Base-by-base conservation (phyloP, 371 early-diverging fungal species). In the Apophysomyces elegans region DNA sequence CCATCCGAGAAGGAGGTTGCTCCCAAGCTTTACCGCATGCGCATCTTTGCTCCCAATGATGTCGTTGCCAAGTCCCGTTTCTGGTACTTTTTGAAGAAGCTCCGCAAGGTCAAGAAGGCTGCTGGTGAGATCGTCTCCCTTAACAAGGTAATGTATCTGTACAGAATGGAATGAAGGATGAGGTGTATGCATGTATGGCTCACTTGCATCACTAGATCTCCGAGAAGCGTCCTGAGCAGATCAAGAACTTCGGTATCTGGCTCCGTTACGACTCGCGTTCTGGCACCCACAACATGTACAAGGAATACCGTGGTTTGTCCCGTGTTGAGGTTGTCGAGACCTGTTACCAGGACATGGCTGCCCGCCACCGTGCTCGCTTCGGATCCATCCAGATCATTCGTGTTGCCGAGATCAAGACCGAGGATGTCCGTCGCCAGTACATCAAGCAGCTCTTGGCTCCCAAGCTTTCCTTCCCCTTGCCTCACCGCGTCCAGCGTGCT, bases 201-300 rank as follows among this genome's bases (percentile, higher is more conserved):
- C 36, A 18, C 1, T 37, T 18, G 21, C 18, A 18, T 58, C 18
- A 16, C 11, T 63, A 94, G 94, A 95, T 99, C 87, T 88, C 84
- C 81, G 99, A 99, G 88, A 93, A 97, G 88, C 91, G 90, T 76
- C 95, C 96, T 71, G 81, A 88, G 61, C 86, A 87, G 78, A 94
- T 98, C 84, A 99, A 99, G 93, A 99, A 97, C 94, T 99, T 91
- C 80, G 99, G 99, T 75, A 95, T 99, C 90, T 97, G 95, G 95
- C 92, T 99, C 75, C 96, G 97, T 74, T 99, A 99, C 90, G 96
- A 98, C 87, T 97, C 98, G 67, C 97, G 98, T 85, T 97, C 96
- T 62, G 99, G 99, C 71, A 96, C 98, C 69, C 99, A 99, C 93
- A 99, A 99, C 93, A 99, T 99, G 96, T 99, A 99, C 94, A 99